Evolutionary conservation across 2,329 filamentous ascomycete species (phyloP), one percentile per base, ranked within the genome.

Genomic region (Alternaria arbusti): DNA sequence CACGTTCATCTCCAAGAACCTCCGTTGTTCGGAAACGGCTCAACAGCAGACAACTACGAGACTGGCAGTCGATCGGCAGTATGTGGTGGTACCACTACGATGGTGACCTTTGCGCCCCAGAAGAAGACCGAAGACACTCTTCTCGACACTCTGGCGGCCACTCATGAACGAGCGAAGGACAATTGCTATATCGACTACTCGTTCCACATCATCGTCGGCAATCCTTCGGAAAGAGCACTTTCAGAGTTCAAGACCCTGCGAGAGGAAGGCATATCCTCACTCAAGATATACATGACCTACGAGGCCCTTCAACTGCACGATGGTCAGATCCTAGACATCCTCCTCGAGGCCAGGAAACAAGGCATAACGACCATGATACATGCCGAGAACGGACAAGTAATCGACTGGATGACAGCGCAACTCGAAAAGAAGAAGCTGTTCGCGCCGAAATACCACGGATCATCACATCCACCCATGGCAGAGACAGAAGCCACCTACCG

Each of bases 321-420:
- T 55, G 67, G 77, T 54, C 73, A 82, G 57, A 79, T 80, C 40
- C 70, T 81, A 4, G 78, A 80, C 54, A 74, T 80, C 7, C 68
- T 80, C 5, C 68, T 80, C 17, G 75, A 82, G 70, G 80, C 74
- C 62, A 79, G 67, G 57, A 80, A 75, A 75, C 81, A 82, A 57
- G 73, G 79, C 22, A 85, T 87, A 51, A 81, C 85, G 11, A 88
- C 86, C 20, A 87, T 87, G 82, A 82, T 87, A 45, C 85, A 87
- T 65, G 84, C 85, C 1, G 85, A 87, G 68, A 87, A 87, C 64
- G 83, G 84, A 23, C 83, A 86, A 57, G 81, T 86, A 17, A 83
- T 87, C 36, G 80, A 85, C 54, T 86, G 84, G 85, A 83, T 87
- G 63, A 87, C 85, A 1, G 80, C 82, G 40, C 84, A 85, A 56